phyloP scores from a whole-genome alignment of 495 filamentous ascomycete genomes.

The Podospora bellae-mahoneyi region DNA sequence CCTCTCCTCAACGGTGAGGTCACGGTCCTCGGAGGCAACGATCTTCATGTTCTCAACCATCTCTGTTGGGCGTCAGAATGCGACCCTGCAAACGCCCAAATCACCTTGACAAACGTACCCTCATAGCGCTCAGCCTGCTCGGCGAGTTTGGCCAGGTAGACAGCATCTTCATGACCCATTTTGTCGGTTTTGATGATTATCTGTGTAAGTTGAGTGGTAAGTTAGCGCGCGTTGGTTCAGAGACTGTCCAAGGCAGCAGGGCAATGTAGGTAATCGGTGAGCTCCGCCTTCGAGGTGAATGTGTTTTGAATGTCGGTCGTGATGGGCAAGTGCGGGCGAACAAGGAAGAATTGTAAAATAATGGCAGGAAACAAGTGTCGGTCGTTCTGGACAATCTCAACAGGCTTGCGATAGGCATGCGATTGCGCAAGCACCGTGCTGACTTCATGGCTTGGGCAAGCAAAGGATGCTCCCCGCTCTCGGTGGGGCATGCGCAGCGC shows the following conservation, averaged over 20 bases:
- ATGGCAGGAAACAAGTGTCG: neutral
- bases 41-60: conserved; percentile 99
- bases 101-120: conserved; percentile 61
- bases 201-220: conserved; percentile 20
- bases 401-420: conserved; percentile 14
- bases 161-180: conserved; percentile 99
- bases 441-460: conserved; percentile 27
- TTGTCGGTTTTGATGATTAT: conserved; percentile 45
- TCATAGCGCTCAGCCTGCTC: conserved; percentile 99
- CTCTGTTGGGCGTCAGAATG: conserved; percentile 54
- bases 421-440: conserved; percentile 26
- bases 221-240: conserved; percentile 31
- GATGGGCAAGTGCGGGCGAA: conserved; percentile 12
- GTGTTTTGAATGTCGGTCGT: neutral
- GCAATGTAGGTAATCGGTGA: conserved; percentile 14
- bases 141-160: conserved; percentile 99
- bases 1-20: conserved; percentile 97
- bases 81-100: neutral
- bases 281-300: conserved; percentile 15
- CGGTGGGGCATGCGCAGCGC: conserved; percentile 34
- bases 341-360: neutral
- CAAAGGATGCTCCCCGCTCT: conserved; percentile 29
- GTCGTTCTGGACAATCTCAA: neutral
- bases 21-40: conserved; percentile 93
- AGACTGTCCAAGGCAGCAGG: conserved; percentile 19